A percentile compares a stretch with the other conserved stretches of the same genome.
phyloP scores from a whole-genome alignment of 345 rosid genomes.

The Euphorbia peplus region DNA sequence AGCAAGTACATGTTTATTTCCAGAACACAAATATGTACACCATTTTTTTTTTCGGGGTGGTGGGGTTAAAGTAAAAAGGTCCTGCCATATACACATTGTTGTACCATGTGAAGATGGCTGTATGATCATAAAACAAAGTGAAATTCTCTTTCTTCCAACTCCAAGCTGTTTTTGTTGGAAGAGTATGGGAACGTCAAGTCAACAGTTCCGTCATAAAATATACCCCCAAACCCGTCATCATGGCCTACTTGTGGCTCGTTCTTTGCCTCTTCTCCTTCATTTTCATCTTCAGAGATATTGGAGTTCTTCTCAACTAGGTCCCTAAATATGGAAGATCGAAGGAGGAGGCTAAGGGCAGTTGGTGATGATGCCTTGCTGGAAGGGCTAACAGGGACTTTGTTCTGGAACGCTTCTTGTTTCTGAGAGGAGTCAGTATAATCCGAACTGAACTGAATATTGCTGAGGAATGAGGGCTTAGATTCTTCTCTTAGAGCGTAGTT shows the following conservation, averaged over 20 bases:
- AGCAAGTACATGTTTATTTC: not conserved
- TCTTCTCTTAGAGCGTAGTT: constrained; percentile 33
- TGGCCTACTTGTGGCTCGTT: constrained; percentile 21
- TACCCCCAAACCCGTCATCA: constrained; percentile 40
- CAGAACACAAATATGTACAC: not conserved
- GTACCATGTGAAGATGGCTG: not conserved
- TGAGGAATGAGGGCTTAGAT: constrained; percentile 24
- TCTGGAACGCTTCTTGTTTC: constrained; percentile 27
- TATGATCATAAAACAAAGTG: constrained; percentile 32
- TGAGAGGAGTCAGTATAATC: constrained; percentile 21
- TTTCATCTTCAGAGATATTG: constrained; percentile 28
- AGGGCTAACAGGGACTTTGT: constrained; percentile 14
- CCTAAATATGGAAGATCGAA: constrained; percentile 53
- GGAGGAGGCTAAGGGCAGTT: constrained; percentile 54
- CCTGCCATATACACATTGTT: not conserved
- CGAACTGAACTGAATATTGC: constrained; percentile 20
- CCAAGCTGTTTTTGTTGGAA: constrained; percentile 25
- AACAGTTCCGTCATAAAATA: constrained; percentile 33
- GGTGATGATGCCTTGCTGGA: constrained; percentile 39
- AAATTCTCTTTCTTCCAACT: constrained; percentile 33
- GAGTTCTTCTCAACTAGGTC: constrained; percentile 54
- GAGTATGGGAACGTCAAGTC: constrained; percentile 34
- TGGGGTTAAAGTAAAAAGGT: not conserved
- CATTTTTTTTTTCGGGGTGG: no score
- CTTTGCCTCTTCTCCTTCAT: constrained; percentile 34